These are phyloP conservation scores for Strigomonas culicis DNA, from an alignment of 208 protist species.

Conservation along the genomic window DNA sequence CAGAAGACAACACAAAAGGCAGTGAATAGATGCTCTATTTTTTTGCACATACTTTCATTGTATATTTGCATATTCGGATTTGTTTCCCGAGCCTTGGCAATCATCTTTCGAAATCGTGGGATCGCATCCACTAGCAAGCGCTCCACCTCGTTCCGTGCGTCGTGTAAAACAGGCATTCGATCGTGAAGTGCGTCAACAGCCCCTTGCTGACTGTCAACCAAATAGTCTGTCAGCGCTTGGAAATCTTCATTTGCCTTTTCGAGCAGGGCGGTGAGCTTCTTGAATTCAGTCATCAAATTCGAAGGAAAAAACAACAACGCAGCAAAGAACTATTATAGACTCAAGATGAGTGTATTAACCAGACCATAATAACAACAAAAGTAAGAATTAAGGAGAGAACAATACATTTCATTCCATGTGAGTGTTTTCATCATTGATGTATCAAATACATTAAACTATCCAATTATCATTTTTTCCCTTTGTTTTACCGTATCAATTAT, in stretches of 20 bases:
- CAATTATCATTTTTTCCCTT: no score
- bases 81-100: slow-evolving; percentile 62
- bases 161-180: background rate
- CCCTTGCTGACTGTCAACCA: background rate
- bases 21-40: slow-evolving; percentile 68
- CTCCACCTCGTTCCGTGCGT: background rate
- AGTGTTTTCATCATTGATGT: no score
- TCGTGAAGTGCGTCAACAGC: background rate
- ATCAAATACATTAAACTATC: no score
- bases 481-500: no score
- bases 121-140: slow-evolving; percentile 15
- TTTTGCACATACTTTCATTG: slow-evolving; percentile 86
- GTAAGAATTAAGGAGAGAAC: no score
- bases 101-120: slow-evolving; percentile 62
- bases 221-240: slow-evolving; percentile 9
- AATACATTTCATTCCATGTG: no score
- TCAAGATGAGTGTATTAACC: no score
- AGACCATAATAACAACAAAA: no score
- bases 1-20: slow-evolving; percentile 23
- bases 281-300: slow-evolving; percentile 61
- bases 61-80: slow-evolving; percentile 85
- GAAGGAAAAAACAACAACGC: background rate
- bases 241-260: slow-evolving; percentile 26
- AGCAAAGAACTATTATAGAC: no score
- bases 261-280: slow-evolving; percentile 46